A percentile compares a stretch with the other conserved stretches of the same genome.
These are phyloP conservation scores for Globisporangium megalacanthum DNA, from an alignment of 352 stramenopile species.

Conservation along the genomic window DNA sequence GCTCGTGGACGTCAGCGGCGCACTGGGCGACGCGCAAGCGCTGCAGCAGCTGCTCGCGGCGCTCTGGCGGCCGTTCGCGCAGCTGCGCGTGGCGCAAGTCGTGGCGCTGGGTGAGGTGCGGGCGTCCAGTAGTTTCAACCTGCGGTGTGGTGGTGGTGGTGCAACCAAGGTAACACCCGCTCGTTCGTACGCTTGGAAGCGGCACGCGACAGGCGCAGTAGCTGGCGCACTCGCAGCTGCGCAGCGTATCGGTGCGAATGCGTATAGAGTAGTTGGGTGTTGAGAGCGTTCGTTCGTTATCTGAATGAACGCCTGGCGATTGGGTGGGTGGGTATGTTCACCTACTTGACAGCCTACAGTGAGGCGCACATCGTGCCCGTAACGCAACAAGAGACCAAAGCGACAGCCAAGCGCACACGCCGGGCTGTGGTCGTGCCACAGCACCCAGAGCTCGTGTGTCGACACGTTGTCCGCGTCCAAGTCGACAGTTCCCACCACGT, in stretches of 20 bases:
- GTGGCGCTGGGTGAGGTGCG: constrained; percentile 24
- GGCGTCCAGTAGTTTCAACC: not conserved
- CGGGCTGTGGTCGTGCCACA: not conserved
- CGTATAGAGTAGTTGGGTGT: too few species aligned
- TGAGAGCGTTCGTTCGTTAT: too few species aligned
- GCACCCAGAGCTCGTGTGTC: not conserved
- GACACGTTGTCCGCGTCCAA: not conserved
- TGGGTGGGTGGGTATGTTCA: not conserved
- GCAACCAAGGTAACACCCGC: too few species aligned
- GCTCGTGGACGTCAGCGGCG: constrained; percentile 31
- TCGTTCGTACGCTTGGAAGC: too few species aligned
- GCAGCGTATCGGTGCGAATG: not conserved
- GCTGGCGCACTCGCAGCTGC: not conserved
- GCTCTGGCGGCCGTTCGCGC: constrained; percentile 33
- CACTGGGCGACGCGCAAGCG: constrained; percentile 25
- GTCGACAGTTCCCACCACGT: not conserved
- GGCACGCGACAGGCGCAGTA: not conserved
- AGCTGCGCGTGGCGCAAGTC: constrained; percentile 32
- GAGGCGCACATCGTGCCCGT: not conserved
- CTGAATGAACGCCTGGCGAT: not conserved
- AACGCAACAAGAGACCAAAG: not conserved
- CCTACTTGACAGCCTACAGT: not conserved
- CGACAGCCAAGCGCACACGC: not conserved
- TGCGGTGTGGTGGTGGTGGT: too few species aligned
- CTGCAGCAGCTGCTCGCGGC: constrained; percentile 29